Evolutionary conservation across 805 yeast species (phyloP).

Genomic region (Tetrapisispora taiwanensis): DNA sequence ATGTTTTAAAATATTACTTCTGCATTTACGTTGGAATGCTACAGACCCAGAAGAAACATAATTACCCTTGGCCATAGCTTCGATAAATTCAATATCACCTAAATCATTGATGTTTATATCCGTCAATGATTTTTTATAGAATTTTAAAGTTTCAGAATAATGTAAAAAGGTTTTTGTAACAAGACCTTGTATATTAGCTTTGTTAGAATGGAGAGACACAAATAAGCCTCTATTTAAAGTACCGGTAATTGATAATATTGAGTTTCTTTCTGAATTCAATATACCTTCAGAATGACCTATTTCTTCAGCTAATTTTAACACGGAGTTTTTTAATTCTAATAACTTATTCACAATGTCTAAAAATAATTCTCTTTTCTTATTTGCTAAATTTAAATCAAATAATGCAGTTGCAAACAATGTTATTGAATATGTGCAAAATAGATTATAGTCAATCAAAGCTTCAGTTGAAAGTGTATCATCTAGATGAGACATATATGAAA

Average conservation of each 20-base stretch:
- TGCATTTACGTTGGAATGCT: slow-evolving; percentile 58
- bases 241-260: slow-evolving; percentile 30
- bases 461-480: slow-evolving; percentile 17
- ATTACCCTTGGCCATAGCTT: slow-evolving; percentile 42
- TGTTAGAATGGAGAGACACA: slow-evolving; percentile 42
- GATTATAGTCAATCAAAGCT: slow-evolving; percentile 32
- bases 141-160: slow-evolving; percentile 7
- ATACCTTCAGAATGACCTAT: slow-evolving; percentile 18
- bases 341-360: slow-evolving; percentile 33
- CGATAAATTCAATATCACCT: slow-evolving; percentile 30
- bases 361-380: slow-evolving; percentile 27
- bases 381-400: slow-evolving; percentile 24
- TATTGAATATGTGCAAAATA: slow-evolving; percentile 27
- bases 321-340: slow-evolving; percentile 30
- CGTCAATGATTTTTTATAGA: slow-evolving; percentile 20
- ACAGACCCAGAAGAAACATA: slow-evolving; percentile 58
- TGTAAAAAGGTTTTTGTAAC: slow-evolving; percentile 35
- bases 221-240: slow-evolving; percentile 43
- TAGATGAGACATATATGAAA: slow-evolving; percentile 17
- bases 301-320: slow-evolving; percentile 23
- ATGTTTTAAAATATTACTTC: slow-evolving; percentile 31
- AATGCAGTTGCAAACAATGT: slow-evolving; percentile 31
- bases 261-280: slow-evolving; percentile 16
- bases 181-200: slow-evolving; percentile 39
- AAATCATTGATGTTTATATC: slow-evolving; percentile 11